Evolutionary conservation across 2,329 filamentous ascomycete species (phyloP).

Genomic region (Colletotrichum agaves): DNA sequence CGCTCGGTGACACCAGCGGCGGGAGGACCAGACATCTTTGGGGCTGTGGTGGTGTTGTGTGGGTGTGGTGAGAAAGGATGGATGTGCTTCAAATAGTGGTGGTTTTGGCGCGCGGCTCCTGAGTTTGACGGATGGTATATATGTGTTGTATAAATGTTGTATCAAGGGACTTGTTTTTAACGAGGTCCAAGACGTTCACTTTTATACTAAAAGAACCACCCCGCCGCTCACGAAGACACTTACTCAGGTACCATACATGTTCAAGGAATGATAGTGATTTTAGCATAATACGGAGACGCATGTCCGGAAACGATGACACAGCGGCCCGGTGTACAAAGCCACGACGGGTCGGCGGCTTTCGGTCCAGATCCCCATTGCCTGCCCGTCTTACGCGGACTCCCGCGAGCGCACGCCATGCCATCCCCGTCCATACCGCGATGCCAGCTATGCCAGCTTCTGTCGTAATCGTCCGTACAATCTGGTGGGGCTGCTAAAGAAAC

Average conservation of each 20-base stretch:
- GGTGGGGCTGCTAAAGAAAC: neutral
- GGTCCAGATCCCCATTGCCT: neutral
- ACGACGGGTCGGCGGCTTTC: neutral
- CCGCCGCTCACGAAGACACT: too few relatives aligned
- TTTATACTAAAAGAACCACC: neutral
- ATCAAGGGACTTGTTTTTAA: too few relatives aligned
- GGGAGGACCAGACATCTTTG: conserved; percentile 15
- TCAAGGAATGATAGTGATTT: neutral
- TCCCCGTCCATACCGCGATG: neutral
- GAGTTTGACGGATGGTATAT: neutral
- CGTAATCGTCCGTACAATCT: neutral
- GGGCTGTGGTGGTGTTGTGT: neutral
- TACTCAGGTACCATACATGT: neutral
- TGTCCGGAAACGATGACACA: conserved; percentile 1
- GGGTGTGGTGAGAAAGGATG: neutral
- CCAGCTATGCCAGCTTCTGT: neutral
- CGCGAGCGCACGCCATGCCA: neutral
- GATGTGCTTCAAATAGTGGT: neutral
- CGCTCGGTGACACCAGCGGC: conserved; percentile 17
- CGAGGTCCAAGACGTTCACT: neutral
- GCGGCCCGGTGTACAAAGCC: neutral
- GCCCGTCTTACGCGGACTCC: neutral
- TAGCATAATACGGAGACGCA: neutral
- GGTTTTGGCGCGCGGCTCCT: too few relatives aligned
- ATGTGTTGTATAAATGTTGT: too few relatives aligned